phyloP scores from a whole-genome alignment of 805 yeast genomes.

The Candida ponderosae region DNA sequence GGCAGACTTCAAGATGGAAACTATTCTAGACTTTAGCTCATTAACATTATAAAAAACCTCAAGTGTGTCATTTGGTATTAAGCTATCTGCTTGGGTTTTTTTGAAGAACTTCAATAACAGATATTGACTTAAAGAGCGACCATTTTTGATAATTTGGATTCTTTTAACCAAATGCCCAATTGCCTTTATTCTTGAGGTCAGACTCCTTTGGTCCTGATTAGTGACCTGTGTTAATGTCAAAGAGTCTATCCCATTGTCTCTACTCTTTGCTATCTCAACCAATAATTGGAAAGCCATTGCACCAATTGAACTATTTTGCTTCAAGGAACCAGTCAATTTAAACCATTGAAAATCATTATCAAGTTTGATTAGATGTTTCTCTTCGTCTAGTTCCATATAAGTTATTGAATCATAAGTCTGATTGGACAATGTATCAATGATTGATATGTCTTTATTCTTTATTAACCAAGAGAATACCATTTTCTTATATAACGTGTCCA shows the following conservation, averaged over 20 bases:
- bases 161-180: conserved; percentile 44
- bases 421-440: background rate
- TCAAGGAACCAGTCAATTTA: conserved; percentile 47
- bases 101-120: conserved; percentile 38
- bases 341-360: conserved; percentile 50
- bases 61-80: conserved; percentile 16
- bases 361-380: conserved; percentile 25
- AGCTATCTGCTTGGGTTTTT: conserved; percentile 17
- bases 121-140: conserved; percentile 47
- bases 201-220: conserved; percentile 64
- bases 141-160: conserved; percentile 28
- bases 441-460: conserved; percentile 12
- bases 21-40: conserved; percentile 27
- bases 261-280: conserved; percentile 51
- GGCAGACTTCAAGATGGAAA: conserved; percentile 44
- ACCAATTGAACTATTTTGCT: conserved; percentile 46
- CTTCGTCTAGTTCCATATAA: conserved; percentile 5
- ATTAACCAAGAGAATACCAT: conserved; percentile 31
- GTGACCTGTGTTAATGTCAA: conserved; percentile 47
- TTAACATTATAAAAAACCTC: conserved; percentile 20
- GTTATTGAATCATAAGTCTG: conserved; percentile 1
- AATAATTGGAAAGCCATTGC: conserved; percentile 46
- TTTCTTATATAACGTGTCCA: conserved; percentile 24
- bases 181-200: conserved; percentile 53
- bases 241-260: conserved; percentile 51